Evolutionary conservation across 1,284 basidiomycete species (phyloP).

Genomic region (Ceratobasidium sp.): DNA sequence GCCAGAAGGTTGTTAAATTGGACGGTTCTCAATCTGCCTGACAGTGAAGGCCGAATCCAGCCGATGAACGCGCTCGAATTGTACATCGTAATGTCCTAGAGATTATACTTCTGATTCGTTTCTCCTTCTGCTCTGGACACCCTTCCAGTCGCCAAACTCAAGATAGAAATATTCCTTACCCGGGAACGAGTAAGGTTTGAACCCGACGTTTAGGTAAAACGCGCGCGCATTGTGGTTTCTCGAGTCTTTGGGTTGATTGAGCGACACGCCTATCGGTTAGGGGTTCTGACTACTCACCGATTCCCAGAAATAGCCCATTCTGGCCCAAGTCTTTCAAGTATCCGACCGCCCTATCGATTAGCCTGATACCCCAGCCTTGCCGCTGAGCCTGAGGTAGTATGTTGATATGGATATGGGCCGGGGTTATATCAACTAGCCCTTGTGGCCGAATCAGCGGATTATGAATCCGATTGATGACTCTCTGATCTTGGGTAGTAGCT

Average conservation of each 20-base stretch:
- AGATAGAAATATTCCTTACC: conserved; percentile 40
- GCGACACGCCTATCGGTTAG: not conserved
- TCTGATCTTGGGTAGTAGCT: conserved; percentile 26
- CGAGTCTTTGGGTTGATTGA: conserved; percentile 24
- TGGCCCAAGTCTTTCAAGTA: conserved; percentile 56
- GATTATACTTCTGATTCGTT: not conserved
- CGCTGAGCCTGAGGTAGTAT: conserved; percentile 70
- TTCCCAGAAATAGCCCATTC: conserved; percentile 31
- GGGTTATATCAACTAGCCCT: conserved; percentile 66
- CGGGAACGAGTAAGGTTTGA: conserved; percentile 39
- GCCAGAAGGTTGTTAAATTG: conserved; percentile 6
- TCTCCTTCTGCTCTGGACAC: not conserved
- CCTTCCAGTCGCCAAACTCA: conserved; percentile 34
- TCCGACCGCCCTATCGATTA: conserved; percentile 66
- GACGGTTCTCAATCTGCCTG: not conserved
- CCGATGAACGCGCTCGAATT: not conserved
- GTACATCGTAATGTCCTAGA: too few species aligned
- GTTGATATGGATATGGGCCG: conserved; percentile 76
- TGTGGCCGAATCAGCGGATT: conserved; percentile 64
- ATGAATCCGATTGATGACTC: conserved; percentile 61
- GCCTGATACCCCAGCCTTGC: conserved; percentile 70
- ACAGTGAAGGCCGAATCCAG: not conserved
- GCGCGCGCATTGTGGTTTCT: conserved; percentile 36
- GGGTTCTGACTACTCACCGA: conserved; percentile 1
- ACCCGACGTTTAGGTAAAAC: conserved; percentile 43